Percentiles rank a stretch among this genome's conserved stretches.
Conservation (phyloP, 2,329 filamentous ascomycete genomes). For the Monosporascus cannonballus region DNA sequence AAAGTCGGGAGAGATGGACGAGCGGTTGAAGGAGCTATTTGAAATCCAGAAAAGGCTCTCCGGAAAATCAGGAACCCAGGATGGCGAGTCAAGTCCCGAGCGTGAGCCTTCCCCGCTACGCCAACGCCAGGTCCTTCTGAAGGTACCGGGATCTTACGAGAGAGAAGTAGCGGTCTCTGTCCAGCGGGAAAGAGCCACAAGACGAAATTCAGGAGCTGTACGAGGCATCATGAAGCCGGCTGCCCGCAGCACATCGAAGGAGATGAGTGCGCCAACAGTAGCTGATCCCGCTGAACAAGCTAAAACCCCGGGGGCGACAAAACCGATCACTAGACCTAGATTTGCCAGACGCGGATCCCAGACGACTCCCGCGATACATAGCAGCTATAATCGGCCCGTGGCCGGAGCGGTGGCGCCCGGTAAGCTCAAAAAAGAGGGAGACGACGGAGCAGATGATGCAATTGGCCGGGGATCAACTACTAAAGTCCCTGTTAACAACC, state of each 20-base stretch:
- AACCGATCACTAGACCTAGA: slow-evolving; percentile 4
- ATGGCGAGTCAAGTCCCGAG: background rate
- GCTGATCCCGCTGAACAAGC: slow-evolving; percentile 4
- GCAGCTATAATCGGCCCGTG: slow-evolving; percentile 24
- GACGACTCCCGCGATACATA: slow-evolving; percentile 12
- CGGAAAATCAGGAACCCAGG: background rate
- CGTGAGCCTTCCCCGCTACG: background rate
- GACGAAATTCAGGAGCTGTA: slow-evolving; percentile 16
- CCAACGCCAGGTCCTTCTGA: slow-evolving; percentile 19
- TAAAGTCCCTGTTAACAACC: background rate
- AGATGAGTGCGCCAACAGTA: slow-evolving; percentile 2
- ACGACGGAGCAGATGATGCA: background rate
- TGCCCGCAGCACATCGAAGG: slow-evolving; percentile 8
- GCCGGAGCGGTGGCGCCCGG: slow-evolving; percentile 8
- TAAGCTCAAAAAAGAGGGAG: background rate
- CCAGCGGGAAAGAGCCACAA: slow-evolving; percentile 21
- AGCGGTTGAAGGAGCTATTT: slow-evolving; percentile 13
- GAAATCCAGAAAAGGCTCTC: slow-evolving; percentile 15
- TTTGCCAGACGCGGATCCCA: slow-evolving; percentile 10
- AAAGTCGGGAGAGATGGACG: slow-evolving; percentile 9
- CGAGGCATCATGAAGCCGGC: slow-evolving; percentile 23
- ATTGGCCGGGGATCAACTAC: background rate
- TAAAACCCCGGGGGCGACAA: slow-evolving; percentile 1
- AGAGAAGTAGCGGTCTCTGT: slow-evolving; percentile 19
- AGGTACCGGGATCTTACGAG: slow-evolving; percentile 16